Base-by-base conservation (phyloP, 768 basidiomycete species). In the Serendipita sp. region DNA sequence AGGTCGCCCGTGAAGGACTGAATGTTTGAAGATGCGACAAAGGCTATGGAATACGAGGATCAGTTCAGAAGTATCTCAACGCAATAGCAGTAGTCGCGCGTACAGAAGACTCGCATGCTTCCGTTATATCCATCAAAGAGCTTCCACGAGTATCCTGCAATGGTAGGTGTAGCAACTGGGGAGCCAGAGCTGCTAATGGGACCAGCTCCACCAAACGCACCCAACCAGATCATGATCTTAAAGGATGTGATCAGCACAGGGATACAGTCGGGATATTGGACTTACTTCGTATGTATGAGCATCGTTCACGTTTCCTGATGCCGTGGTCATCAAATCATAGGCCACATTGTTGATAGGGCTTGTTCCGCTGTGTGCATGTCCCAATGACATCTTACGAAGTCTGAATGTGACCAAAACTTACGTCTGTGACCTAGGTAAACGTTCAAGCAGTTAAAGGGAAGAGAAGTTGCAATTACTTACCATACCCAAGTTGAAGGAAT, bases 71-170 rank as follows among this genome's bases (percentile, higher is more conserved):
- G 1, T 24, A 24, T 24, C 24, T 24, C 45, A 46, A 46, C 11
- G 45, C 1, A 46, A 46, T 11, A 46, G 45, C 11, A 46, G 45
- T 18, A 18, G 24, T 13, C 5, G 48, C 1, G 32, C 56, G 56
- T 60, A 60, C 56, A 60, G 56, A 60, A 60, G 28, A 60, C 56
- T n/a, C 56, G 56, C 56, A 60, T 60, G 56, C 28, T 32, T 8
- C 56, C 56, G 34, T 60, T 60, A 38, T 60, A 60, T 37, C 56
- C 56, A n/a, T 60, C 56, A n/a, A 28, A 60, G 8, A 60, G 34
- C 28, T 32, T 60, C 56, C 56, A 60, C 16, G 56, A 60, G 28
- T 4, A 37, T 8, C 56, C 56, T 16, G 56, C 24, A 37, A 60
- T 37, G 10, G 56, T 60, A 10, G 56, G 56, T 10, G 56, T 60